A percentile compares a stretch with the other conserved stretches of the same genome.
Evolutionary conservation across 2,329 filamentous ascomycete genomes (phyloP).

Genomic region (Ampelomyces quisqualis): DNA sequence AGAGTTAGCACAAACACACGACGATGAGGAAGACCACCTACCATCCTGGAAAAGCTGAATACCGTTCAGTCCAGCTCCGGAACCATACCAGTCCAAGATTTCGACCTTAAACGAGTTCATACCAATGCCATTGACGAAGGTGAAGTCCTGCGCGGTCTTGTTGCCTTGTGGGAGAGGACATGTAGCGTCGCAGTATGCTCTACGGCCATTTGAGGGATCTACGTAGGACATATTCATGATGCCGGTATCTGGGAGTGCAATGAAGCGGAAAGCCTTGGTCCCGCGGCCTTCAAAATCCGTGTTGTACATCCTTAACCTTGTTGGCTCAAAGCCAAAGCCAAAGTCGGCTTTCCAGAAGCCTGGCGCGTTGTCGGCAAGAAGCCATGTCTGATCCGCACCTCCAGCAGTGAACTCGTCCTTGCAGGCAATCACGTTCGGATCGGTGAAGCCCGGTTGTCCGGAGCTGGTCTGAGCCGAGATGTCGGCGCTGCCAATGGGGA

Average conservation of each 20-base stretch:
- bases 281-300: conserved; percentile 80
- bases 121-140: conserved; percentile 86
- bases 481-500: conserved; percentile 80
- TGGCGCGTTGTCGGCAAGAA: conserved; percentile 70
- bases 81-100: conserved; percentile 83
- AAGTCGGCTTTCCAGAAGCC: conserved; percentile 86
- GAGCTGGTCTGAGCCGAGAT: conserved; percentile 68
- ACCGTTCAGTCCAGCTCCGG: conserved; percentile 79
- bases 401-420: conserved; percentile 63
- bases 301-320: conserved; percentile 85
- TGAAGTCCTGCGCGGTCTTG: conserved; percentile 79
- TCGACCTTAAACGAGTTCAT: conserved; percentile 87
- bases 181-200: conserved; percentile 71
- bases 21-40: conserved; percentile 12
- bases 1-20: conserved; percentile 5
- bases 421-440: conserved; percentile 82
- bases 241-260: conserved; percentile 79
- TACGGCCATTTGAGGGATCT: conserved; percentile 66
- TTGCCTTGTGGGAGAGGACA: conserved; percentile 78
- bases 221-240: conserved; percentile 96
- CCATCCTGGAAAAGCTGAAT: conserved; percentile 82
- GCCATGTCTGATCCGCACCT: conserved; percentile 76
- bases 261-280: conserved; percentile 84
- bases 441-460: conserved; percentile 63
- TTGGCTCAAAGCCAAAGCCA: conserved; percentile 80